These are phyloP conservation scores for Starmerella asiatica DNA, from an alignment of 805 yeast genomes.

Conservation along the genomic window DNA sequence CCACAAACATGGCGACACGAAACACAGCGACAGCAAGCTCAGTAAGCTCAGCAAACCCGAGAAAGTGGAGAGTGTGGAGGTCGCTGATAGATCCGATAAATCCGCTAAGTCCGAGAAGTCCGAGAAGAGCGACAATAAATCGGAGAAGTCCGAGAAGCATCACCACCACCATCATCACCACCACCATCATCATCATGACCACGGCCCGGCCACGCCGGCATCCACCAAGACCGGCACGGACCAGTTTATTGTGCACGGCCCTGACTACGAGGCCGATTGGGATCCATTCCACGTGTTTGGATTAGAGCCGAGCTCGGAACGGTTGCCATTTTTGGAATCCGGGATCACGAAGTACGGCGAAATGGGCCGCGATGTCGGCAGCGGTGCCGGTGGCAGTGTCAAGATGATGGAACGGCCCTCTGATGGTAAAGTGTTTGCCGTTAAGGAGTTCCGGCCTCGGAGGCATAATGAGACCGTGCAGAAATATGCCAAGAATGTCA, in stretches of 20 bases:
- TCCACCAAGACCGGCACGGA: neutral
- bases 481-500: constrained; percentile 65
- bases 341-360: constrained; percentile 55
- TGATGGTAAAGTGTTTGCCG: constrained; percentile 59
- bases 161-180: neutral
- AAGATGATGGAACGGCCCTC: constrained; percentile 51
- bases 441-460: constrained; percentile 69
- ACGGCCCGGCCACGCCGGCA: neutral
- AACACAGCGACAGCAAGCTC: too few relatives aligned
- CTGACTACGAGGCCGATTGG: constrained; percentile 18
- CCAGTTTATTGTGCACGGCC: constrained; percentile 15
- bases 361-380: constrained; percentile 62
- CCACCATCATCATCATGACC: constrained; percentile 2
- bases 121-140: too few relatives aligned
- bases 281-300: constrained; percentile 20
- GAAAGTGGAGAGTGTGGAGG: too few relatives aligned
- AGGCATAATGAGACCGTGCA: constrained; percentile 46
- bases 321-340: constrained; percentile 31
- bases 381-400: constrained; percentile 95
- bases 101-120: neutral
- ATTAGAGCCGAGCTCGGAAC: constrained; percentile 7
- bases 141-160: neutral
- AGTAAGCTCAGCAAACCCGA: too few relatives aligned
- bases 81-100: too few relatives aligned
- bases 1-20: too few relatives aligned